Evolutionary conservation across 2,329 filamentous ascomycete species (phyloP).

Genomic region (Drechslerella stenobrocha): DNA sequence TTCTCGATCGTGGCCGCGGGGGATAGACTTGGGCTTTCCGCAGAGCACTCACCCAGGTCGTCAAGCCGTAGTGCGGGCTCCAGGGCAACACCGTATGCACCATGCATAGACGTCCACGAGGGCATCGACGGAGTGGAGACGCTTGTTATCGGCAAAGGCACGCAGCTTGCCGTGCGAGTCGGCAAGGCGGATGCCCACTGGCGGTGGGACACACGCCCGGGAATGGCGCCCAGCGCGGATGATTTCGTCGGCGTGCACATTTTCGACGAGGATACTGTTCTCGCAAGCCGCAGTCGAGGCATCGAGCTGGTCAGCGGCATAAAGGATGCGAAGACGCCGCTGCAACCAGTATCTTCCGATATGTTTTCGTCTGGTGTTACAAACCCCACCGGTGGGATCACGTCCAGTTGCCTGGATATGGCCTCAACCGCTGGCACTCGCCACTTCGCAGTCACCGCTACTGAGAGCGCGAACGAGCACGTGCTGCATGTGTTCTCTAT

Average conservation of each 20-base stretch:
- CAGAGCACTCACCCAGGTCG: not conserved
- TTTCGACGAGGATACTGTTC: constrained; percentile 17
- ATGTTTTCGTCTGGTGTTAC: constrained; percentile 14
- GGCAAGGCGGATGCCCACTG: constrained; percentile 17
- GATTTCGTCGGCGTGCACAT: constrained; percentile 25
- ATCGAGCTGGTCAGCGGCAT: constrained; percentile 24
- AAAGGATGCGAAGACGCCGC: not conserved
- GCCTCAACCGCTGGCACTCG: not conserved
- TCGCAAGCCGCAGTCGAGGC: constrained; percentile 17
- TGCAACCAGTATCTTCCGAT: constrained; percentile 7
- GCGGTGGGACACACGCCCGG: constrained; percentile 10
- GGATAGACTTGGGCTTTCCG: not conserved
- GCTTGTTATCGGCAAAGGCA: constrained; percentile 20
- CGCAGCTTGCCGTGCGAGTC: constrained; percentile 13
- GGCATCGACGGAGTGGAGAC: constrained; percentile 16
- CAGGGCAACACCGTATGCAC: too few species aligned
- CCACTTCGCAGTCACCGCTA: constrained; percentile 15
- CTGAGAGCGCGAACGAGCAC: constrained; percentile 2
- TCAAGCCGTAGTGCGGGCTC: too few species aligned
- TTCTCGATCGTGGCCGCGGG: constrained; percentile 2
- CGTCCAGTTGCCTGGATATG: constrained; percentile 23
- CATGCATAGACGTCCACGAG: constrained; percentile 19
- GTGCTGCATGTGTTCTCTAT: constrained; percentile 26
- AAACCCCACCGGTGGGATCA: constrained; percentile 23
- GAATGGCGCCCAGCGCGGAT: constrained; percentile 17